Percentiles rank a stretch among this genome's conserved stretches.
Evolutionary conservation across 805 yeast species (phyloP).

Genomic region (Lachancea meyersii): DNA sequence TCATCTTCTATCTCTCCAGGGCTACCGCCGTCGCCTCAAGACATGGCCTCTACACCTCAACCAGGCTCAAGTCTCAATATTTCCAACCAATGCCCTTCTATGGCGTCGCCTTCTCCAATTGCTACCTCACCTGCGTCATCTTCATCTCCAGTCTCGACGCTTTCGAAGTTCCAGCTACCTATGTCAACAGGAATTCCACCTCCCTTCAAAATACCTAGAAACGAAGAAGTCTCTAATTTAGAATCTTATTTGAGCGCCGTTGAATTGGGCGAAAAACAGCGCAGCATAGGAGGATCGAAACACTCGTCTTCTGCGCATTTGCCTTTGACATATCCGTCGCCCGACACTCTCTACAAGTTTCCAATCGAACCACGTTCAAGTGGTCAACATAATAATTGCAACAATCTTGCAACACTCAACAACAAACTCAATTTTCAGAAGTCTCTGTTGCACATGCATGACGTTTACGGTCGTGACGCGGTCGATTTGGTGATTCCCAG

Average conservation of each 20-base stretch:
- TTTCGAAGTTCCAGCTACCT: slow-evolving; percentile 30
- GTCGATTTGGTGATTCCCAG: slow-evolving; percentile 38
- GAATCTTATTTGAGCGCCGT: slow-evolving; percentile 31
- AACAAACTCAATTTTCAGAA: slow-evolving; percentile 26
- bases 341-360: slow-evolving; percentile 7
- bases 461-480: slow-evolving; percentile 12
- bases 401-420: background rate
- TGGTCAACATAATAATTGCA: background rate
- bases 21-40: background rate
- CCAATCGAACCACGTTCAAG: slow-evolving; percentile 3
- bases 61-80: background rate
- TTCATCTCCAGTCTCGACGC: slow-evolving; percentile 30
- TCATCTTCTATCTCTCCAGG: background rate
- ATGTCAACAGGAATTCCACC: slow-evolving; percentile 15
- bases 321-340: background rate
- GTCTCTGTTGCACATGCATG: slow-evolving; percentile 15
- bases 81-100: background rate
- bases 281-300: background rate
- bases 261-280: slow-evolving; percentile 20
- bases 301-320: slow-evolving; percentile 1
- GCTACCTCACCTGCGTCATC: slow-evolving; percentile 26
- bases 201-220: slow-evolving; percentile 25
- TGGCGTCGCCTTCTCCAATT: slow-evolving; percentile 1
- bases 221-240: slow-evolving; percentile 28
- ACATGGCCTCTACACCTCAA: background rate